These are phyloP conservation scores for Candida hungchunana DNA, from an alignment of 805 yeast species.

Conservation along the genomic window DNA sequence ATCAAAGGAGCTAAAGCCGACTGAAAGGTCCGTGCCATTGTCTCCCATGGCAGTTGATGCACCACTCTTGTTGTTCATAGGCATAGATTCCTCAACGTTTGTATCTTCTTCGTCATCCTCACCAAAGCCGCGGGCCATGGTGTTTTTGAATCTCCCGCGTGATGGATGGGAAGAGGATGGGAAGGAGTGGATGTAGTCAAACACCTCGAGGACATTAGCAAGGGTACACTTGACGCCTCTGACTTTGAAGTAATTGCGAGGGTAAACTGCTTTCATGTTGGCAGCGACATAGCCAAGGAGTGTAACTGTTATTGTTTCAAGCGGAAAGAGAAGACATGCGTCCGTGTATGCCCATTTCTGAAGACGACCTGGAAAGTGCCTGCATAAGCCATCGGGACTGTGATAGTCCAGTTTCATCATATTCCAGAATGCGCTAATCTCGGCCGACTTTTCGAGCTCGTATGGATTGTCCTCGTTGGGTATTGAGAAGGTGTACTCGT, in stretches of 20 bases:
- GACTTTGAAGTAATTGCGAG: slow-evolving; percentile 13
- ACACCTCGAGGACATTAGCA: slow-evolving; percentile 3
- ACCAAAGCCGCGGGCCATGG: too few species aligned
- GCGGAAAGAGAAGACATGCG: slow-evolving; percentile 13
- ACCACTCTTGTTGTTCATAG: too few species aligned
- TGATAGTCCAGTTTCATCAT: neutral
- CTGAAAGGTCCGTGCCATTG: too few species aligned
- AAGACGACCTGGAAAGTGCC: too few species aligned
- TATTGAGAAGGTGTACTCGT: slow-evolving; percentile 1
- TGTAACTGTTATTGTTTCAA: slow-evolving; percentile 10
- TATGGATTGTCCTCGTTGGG: slow-evolving; percentile 3
- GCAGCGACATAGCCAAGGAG: slow-evolving; percentile 7
- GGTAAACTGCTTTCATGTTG: slow-evolving; percentile 6
- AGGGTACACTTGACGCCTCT: neutral
- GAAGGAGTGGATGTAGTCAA: neutral
- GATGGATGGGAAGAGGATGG: neutral
- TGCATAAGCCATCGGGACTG: too few species aligned
- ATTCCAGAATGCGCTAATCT: slow-evolving; percentile 7
- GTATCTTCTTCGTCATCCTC: too few species aligned
- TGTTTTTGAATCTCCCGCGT: too few species aligned
- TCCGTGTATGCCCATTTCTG: slow-evolving; percentile 12
- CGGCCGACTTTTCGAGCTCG: slow-evolving; percentile 1
- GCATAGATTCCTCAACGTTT: too few species aligned
- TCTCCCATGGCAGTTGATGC: too few species aligned
- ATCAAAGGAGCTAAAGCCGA: too few species aligned